Evolutionary conservation across 768 basidiomycete species (phyloP).

Genomic region (Leccinum rimulosum): DNA sequence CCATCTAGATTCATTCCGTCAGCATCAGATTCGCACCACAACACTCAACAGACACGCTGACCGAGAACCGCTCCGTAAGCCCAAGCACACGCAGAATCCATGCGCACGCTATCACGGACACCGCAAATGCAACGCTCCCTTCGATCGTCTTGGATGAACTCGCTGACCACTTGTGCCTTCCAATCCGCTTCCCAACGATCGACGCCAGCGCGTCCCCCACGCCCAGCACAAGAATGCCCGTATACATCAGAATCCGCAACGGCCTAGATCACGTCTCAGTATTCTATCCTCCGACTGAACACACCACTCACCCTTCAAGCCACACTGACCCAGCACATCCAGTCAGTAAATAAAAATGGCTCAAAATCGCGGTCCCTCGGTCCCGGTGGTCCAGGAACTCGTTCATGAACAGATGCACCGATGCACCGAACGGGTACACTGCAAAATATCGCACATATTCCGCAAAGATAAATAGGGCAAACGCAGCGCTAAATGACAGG

Average conservation of each 20-base stretch:
- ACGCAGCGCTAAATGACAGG: constrained; percentile 90
- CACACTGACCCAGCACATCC: constrained; percentile 94
- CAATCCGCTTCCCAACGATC: constrained; percentile 83
- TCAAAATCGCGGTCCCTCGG: constrained; percentile 91
- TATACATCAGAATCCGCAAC: constrained; percentile 59
- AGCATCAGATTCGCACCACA: constrained; percentile 12
- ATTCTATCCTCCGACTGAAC: neutral
- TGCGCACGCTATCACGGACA: constrained; percentile 67
- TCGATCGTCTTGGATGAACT: constrained; percentile 87
- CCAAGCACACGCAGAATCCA: constrained; percentile 71
- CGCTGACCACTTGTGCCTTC: constrained; percentile 80
- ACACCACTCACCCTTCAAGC: constrained; percentile 80
- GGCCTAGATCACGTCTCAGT: constrained; percentile 33
- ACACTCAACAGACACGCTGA: constrained; percentile 36
- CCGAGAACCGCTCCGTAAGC: constrained; percentile 71
- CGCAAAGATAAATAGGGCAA: constrained; percentile 91
- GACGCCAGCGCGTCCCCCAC: constrained; percentile 95
- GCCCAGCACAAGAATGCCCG: constrained; percentile 86
- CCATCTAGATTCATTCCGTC: constrained; percentile 45
- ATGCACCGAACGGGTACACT: constrained; percentile 91
- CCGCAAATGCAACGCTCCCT: constrained; percentile 80
- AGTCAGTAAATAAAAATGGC: constrained; percentile 95
- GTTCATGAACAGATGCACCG: constrained; percentile 93
- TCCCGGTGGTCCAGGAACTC: constrained; percentile 97
- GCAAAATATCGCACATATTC: constrained; percentile 99